Conservation (phyloP, 805 yeast genomes). For the Barnettozyma sp. region DNA sequence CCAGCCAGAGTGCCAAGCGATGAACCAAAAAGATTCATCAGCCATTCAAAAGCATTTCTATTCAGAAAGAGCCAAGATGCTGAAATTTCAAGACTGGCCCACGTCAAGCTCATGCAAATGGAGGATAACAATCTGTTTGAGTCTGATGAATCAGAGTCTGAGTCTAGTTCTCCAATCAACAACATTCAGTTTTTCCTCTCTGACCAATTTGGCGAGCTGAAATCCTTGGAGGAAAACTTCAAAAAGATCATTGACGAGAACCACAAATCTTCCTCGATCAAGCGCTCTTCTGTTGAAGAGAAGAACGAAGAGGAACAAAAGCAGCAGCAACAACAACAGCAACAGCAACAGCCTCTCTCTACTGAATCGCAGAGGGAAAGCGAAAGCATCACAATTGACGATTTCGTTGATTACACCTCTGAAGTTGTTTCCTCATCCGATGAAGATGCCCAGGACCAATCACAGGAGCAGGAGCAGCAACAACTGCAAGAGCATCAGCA, state of each 20-base stretch:
- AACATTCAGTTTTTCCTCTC: slow-evolving; percentile 5
- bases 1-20: background rate
- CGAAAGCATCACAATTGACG: slow-evolving; percentile 12
- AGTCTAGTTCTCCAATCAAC: slow-evolving; percentile 11
- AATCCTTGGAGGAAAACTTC: slow-evolving; percentile 24
- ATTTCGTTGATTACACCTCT: slow-evolving; percentile 16
- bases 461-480: no score
- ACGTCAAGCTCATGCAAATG: slow-evolving; percentile 11
- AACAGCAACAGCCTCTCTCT: no score
- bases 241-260: slow-evolving; percentile 24
- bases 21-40: slow-evolving; percentile 10
- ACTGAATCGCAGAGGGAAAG: background rate
- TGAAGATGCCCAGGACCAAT: slow-evolving; percentile 13
- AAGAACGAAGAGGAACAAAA: no score
- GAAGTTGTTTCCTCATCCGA: slow-evolving; percentile 16
- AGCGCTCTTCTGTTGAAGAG: slow-evolving; percentile 6
- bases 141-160: slow-evolving; percentile 16
- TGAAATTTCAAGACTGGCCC: slow-evolving; percentile 7
- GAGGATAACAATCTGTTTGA: slow-evolving; percentile 16
- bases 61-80: slow-evolving; percentile 7
- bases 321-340: no score
- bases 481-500: background rate
- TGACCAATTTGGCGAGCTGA: slow-evolving; percentile 16
- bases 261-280: slow-evolving; percentile 10
- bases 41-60: slow-evolving; percentile 9